A percentile compares a stretch with the other conserved stretches of the same genome.
Conservation (phyloP, 148 eudicot species). For the Amaranthus cruentus region DNA sequence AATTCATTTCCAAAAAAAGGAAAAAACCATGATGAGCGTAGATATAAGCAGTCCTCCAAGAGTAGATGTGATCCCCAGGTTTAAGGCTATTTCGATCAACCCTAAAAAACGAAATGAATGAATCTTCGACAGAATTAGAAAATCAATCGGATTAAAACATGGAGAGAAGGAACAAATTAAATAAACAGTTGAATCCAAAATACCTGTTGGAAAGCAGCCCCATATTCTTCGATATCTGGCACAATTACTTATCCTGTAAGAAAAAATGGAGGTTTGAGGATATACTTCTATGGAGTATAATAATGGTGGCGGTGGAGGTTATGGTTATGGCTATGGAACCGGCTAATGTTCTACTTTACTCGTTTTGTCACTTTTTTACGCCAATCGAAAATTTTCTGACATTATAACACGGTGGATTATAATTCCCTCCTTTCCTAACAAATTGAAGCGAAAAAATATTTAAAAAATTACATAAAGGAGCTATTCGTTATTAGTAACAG, state of each 20-base stretch:
- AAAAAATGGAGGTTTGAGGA: background rate
- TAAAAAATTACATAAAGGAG: too few species aligned
- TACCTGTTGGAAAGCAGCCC: conserved; percentile 50
- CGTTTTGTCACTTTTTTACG: too few species aligned
- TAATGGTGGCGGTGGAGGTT: background rate
- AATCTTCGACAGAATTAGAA: background rate
- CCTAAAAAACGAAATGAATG: conserved; percentile 24
- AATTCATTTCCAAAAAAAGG: background rate
- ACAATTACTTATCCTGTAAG: background rate
- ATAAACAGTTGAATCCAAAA: background rate
- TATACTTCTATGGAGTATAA: background rate
- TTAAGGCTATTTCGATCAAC: conserved; percentile 46
- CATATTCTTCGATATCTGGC: conserved; percentile 21
- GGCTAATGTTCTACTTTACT: too few species aligned
- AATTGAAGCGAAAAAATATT: too few species aligned
- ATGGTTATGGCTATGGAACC: background rate
- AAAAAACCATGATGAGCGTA: conserved; percentile 75
- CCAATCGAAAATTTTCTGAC: too few species aligned
- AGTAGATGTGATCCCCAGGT: conserved; percentile 83
- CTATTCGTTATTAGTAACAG: too few species aligned
- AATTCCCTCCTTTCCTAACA: too few species aligned
- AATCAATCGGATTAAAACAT: background rate
- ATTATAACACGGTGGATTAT: too few species aligned
- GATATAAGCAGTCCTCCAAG: conserved; percentile 74
- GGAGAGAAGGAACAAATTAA: too few species aligned